Evolutionary conservation across 179 eudicot species (phyloP), one percentile per base, ranked within the genome.

Genomic region (Pouteria campechiana): DNA sequence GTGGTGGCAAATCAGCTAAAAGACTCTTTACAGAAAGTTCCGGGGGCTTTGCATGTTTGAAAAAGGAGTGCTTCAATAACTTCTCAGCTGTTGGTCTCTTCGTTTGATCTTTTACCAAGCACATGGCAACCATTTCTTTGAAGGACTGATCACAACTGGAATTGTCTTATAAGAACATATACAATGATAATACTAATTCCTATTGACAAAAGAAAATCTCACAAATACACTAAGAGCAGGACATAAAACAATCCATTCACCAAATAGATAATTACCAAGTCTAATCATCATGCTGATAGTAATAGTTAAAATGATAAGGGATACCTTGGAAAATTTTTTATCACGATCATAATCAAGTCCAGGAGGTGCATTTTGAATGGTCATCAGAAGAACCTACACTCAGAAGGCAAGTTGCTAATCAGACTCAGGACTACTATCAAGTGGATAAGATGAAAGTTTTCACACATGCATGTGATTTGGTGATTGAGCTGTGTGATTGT

Each of bases 261-360:
- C n/a, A n/a, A n/a, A n/a, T n/a, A n/a, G n/a, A n/a, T n/a, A n/a
- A n/a, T n/a, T n/a, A n/a, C n/a, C n/a, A n/a, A n/a, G n/a, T n/a
- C n/a, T n/a, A n/a, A n/a, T n/a, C n/a, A n/a, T n/a, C n/a, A n/a
- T n/a, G n/a, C n/a, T n/a, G n/a, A n/a, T n/a, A n/a, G n/a, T 17
- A 21, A 48, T 14, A 27, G 34, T n/a, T 18, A 56, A 35, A 35
- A 20, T 44, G 32, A 41, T 43, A 6, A 49, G n/a, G 7, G 35
- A 28, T 65, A 88, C 99, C 96, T 88, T 87, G 11, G 96, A 88
- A 64, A 92, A 92, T 60, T 75, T 84, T 63, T 83, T 92, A 57
- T 92, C 99, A 46, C 99, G 85, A 41, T 87, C 99, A 46, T 92
- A 83, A 53, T 92, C 99, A 72, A 92, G 92, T 28, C 99, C 96